Conservation (phyloP, 164 flowering plant genomes). For the Macadamia integrifolia region DNA sequence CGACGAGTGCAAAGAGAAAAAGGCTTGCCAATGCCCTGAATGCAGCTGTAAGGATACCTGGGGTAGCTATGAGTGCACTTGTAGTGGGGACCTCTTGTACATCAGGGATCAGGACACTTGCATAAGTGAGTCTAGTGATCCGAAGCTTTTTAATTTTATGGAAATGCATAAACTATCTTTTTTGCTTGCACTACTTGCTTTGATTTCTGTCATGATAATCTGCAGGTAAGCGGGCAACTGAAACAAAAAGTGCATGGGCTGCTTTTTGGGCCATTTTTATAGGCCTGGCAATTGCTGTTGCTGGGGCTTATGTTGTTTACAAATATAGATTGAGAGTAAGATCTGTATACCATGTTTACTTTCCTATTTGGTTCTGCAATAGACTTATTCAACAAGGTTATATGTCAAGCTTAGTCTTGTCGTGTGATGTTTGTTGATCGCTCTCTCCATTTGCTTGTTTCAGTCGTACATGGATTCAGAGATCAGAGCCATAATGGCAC, state of each 20-base stretch:
- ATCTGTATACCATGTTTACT: conserved; percentile 3
- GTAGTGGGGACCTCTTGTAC: conserved; percentile 73
- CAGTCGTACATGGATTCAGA: conserved; percentile 77
- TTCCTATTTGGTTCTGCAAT: neutral
- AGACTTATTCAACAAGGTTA: neutral
- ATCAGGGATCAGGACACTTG: conserved; percentile 87
- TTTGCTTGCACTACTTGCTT: conserved; percentile 6
- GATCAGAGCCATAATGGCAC: conserved; percentile 83
- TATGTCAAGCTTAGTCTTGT: neutral
- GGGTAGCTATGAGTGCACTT: conserved; percentile 82
- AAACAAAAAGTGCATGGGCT: conserved; percentile 61
- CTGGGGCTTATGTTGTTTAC: conserved; percentile 78
- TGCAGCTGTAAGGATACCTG: conserved; percentile 85
- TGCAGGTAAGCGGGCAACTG: conserved; percentile 60
- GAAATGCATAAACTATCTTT: neutral
- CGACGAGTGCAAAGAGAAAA: conserved; percentile 85
- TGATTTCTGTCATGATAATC: conserved; percentile 10
- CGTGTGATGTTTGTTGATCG: conserved; percentile 1
- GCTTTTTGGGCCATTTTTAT: conserved; percentile 77
- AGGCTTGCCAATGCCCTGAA: conserved; percentile 80
- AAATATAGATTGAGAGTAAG: conserved; percentile 88
- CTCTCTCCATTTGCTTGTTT: conserved; percentile 7
- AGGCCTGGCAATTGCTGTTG: conserved; percentile 62
- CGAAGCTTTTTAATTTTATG: neutral
- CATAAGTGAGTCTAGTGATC: conserved; percentile 53